phyloP scores from a whole-genome alignment of 2,329 filamentous ascomycete species.

The Hymenoscyphus salicellus region DNA sequence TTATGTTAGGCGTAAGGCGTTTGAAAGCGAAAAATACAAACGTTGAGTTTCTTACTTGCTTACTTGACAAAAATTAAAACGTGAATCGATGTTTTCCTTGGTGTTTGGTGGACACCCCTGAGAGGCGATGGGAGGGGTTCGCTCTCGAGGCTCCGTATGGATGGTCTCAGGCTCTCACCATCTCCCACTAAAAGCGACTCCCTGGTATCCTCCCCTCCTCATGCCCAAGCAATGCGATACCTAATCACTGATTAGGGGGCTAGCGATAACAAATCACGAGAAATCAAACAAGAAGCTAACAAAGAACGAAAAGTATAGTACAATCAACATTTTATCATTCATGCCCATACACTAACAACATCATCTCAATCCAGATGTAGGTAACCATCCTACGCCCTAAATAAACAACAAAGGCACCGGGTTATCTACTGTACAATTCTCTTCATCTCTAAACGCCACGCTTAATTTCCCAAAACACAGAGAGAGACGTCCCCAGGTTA shows the following conservation, averaged over 20 bases:
- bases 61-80: neutral
- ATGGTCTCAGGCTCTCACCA: too few relatives aligned
- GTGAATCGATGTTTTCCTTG: too few relatives aligned
- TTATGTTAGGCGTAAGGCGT: too few relatives aligned
- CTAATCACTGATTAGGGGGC: too few relatives aligned
- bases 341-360: neutral
- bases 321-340: neutral
- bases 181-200: too few relatives aligned
- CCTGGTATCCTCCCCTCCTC: too few relatives aligned
- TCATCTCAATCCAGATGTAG: neutral
- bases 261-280: neutral
- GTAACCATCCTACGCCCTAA: neutral
- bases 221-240: too few relatives aligned
- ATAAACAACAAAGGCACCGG: neutral
- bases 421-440: conserved; percentile 6
- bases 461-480: neutral
- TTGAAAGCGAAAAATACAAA: neutral
- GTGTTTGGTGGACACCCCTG: too few relatives aligned
- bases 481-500: neutral
- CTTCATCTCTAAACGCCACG: conserved; percentile 3
- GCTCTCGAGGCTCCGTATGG: too few relatives aligned
- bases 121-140: too few relatives aligned
- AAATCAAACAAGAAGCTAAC: neutral
- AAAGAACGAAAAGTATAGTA: neutral
- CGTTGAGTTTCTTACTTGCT: neutral